Evolutionary conservation across 306 rosid genomes (phyloP), one percentile per base, ranked within the genome.

Genomic region (Quercus mongolica): DNA sequence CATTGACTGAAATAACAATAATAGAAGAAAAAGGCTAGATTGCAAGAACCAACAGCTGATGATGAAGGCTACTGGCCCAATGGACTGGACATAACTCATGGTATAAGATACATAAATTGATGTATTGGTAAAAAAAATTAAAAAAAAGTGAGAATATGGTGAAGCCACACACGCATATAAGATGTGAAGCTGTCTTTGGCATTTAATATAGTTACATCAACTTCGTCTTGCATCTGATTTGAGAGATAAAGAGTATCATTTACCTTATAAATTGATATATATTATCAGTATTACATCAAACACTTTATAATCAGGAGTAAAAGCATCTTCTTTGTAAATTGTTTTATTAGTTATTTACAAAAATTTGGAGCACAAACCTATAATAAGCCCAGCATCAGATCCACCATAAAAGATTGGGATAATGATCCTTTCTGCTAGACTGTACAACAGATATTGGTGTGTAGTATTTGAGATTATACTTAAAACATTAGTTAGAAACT

Each of bases 331-430:
- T 35, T 54, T 19, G 56, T 73, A 55, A 12, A 58, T 21, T 30
- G 26, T 68, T 52, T 28, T 28, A 38, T 3, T 26, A 11, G 33
- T 58, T 59, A 68, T 12, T 26, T 77, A 85, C 88, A 85, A 21
- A 52, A 81, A 17, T 69, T 72, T 51, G 38, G 30, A 65, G 28
- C 33, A 30, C 4, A 17, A 38, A 49, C 26, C 35, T 23, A 20
- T 46, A 0, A 75, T 49, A 80, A 57, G 83, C 85, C 91, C 69
- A 82, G 52, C 3, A 74, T 76, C 84, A 78, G 30, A 90, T 78
- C 85, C 87, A 82, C 86, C 82, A 35, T 13, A 74, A 80, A 86
- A 86, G 51, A 49, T 41, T 56, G 85, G 93, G 91, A 78, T 63
- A 46, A 11, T 77, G 83, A 85, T 83, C 81, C 74, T 78, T 78